Evolutionary conservation across 345 rosid genomes (phyloP).

Genomic region (Boechera retrofracta): DNA sequence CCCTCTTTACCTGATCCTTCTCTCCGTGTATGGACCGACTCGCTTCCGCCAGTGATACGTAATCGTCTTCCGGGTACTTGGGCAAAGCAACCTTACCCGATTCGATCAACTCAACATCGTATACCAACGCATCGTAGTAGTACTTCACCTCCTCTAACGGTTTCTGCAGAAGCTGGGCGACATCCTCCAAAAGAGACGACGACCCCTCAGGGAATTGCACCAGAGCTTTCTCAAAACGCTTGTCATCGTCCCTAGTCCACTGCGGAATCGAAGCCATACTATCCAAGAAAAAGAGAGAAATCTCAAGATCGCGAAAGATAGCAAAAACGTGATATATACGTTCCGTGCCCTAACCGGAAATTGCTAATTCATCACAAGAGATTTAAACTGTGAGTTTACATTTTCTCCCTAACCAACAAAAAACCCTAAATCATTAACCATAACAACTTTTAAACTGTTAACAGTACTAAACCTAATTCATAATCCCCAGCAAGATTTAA

Average conservation of each 20-base stretch:
- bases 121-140: conserved; percentile 54
- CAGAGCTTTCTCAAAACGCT: conserved; percentile 41
- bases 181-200: conserved; percentile 49
- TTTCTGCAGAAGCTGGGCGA: conserved; percentile 49
- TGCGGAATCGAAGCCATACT: neutral
- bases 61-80: conserved; percentile 30
- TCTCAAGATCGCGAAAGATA: too few species aligned
- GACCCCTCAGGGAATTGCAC: conserved; percentile 40
- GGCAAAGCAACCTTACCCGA: conserved; percentile 53
- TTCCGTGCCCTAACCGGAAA: too few species aligned
- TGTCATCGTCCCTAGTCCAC: conserved; percentile 39
- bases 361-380: conserved; percentile 7
- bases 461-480: neutral
- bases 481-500: neutral
- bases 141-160: conserved; percentile 47
- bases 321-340: too few species aligned
- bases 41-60: neutral
- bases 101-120: conserved; percentile 61
- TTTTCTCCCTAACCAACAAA: neutral
- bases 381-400: too few species aligned
- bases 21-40: neutral
- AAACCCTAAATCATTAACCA: neutral
- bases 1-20: too few species aligned
- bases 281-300: too few species aligned
- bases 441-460: neutral